Evolutionary conservation across 1,284 basidiomycete genomes (phyloP).

Genomic region (Gomphus bonarii): DNA sequence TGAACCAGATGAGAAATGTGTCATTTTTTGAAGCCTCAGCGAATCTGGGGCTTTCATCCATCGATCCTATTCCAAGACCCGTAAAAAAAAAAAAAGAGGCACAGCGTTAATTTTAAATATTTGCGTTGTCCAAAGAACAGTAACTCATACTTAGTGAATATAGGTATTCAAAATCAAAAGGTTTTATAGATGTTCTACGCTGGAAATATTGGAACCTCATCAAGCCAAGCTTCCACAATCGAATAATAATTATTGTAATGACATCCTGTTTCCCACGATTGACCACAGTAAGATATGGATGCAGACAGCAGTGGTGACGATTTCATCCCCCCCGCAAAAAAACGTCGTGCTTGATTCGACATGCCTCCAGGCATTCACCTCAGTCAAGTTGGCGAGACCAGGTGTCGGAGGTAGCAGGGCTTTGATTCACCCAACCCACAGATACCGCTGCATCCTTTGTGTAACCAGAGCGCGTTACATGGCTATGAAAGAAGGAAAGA

Average conservation of each 20-base stretch:
- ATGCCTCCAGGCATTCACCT: neutral
- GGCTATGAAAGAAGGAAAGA: neutral
- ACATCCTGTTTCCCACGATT: no score
- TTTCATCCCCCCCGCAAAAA: neutral
- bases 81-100: neutral
- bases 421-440: neutral
- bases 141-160: neutral
- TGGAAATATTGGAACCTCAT: no score
- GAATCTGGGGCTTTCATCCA: neutral
- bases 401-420: constrained; percentile 8
- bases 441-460: neutral
- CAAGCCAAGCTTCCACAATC: no score
- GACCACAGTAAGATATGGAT: neutral
- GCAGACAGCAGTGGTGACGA: neutral
- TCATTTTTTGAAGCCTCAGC: neutral
- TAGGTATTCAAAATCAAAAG: no score
- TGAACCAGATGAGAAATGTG: constrained; percentile 27
- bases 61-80: neutral
- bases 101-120: neutral
- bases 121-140: neutral
- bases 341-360: neutral
- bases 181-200: no score
- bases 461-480: neutral
- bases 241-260: no score
- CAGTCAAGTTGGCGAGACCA: constrained; percentile 11